Evolutionary conservation across 2,329 filamentous ascomycete species (phyloP).

Genomic region (Aurifilum marmelostoma): DNA sequence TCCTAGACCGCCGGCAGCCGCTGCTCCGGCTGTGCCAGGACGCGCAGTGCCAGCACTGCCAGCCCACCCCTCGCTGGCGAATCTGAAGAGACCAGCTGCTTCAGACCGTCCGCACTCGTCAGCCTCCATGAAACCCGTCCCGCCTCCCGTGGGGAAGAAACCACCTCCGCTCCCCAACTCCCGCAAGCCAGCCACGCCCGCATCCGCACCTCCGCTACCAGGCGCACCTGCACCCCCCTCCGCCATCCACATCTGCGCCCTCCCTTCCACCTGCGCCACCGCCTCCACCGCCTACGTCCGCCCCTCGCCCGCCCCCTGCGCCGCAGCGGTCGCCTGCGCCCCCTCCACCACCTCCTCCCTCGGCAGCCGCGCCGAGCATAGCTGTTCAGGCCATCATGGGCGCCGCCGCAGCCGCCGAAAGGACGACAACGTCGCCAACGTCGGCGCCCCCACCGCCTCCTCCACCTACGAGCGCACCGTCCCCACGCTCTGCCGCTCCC

Average conservation of each 20-base stretch:
- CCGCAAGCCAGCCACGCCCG: conserved; percentile 57
- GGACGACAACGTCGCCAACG: conserved; percentile 33
- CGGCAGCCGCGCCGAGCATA: conserved; percentile 39
- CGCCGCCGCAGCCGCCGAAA: conserved; percentile 35
- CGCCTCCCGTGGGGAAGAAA: conserved; percentile 79
- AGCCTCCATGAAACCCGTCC: conserved; percentile 67
- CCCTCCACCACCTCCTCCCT: conserved; percentile 34
- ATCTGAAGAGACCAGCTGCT: conserved; percentile 61
- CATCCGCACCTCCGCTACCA: conserved; percentile 40
- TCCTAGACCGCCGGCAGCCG: conserved; percentile 62
- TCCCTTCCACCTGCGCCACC: conserved; percentile 49
- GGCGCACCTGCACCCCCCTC: conserved; percentile 42
- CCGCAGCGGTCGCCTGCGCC: conserved; percentile 8
- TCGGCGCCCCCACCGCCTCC: conserved; percentile 44
- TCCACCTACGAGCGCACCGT: conserved; percentile 39
- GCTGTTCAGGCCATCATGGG: conserved; percentile 47
- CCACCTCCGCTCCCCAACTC: conserved; percentile 65
- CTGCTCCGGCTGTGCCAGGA: conserved; percentile 62
- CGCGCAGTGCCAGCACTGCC: conserved; percentile 55
- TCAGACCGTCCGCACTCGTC: conserved; percentile 61
- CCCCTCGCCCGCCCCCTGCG: conserved; percentile 39
- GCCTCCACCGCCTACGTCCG: conserved; percentile 44
- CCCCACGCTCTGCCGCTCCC: conserved; percentile 40
- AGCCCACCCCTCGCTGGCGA: conserved; percentile 58
- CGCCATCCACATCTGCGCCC: conserved; percentile 44